Conservation (phyloP, 2,329 filamentous ascomycete species). For the Alternaria sp. region DNA sequence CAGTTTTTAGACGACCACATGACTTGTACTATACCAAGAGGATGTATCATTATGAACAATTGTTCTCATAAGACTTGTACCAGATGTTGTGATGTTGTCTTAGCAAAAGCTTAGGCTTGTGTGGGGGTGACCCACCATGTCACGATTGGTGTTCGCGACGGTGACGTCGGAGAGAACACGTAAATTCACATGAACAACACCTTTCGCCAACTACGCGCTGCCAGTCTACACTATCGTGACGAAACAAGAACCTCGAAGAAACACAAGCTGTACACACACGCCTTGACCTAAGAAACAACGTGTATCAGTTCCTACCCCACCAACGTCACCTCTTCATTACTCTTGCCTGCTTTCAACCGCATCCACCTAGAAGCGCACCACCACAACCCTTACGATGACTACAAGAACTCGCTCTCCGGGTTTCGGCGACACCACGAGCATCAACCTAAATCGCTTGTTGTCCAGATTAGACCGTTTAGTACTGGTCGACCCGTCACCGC, state of each 20-base stretch:
- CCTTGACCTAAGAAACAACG: not conserved
- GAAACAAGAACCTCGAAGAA: not conserved
- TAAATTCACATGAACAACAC: not conserved
- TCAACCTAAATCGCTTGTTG: slow-evolving; percentile 69
- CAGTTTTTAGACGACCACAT: not conserved
- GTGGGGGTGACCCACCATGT: slow-evolving; percentile 15
- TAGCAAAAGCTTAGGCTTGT: slow-evolving; percentile 13
- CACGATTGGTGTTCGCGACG: slow-evolving; percentile 13
- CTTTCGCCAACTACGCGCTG: not conserved
- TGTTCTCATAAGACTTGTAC: not conserved
- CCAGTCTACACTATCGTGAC: not conserved
- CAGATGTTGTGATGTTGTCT: not conserved
- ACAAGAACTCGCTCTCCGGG: slow-evolving; percentile 30
- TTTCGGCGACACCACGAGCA: slow-evolving; percentile 35
- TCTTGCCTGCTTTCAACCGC: not conserved
- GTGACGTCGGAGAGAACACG: slow-evolving; percentile 19
- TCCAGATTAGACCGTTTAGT: slow-evolving; percentile 70
- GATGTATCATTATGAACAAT: not conserved
- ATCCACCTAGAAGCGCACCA: not conserved
- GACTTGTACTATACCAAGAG: slow-evolving; percentile 1
- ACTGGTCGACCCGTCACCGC: slow-evolving; percentile 65
- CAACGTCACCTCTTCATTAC: not conserved
- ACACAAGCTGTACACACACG: not conserved
- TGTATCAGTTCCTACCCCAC: not conserved
- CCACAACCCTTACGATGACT: slow-evolving; percentile 20